A percentile compares a stretch with the other conserved stretches of the same genome.
Conservation (phyloP, 345 rosid species). For the Tarenaya hassleriana region DNA sequence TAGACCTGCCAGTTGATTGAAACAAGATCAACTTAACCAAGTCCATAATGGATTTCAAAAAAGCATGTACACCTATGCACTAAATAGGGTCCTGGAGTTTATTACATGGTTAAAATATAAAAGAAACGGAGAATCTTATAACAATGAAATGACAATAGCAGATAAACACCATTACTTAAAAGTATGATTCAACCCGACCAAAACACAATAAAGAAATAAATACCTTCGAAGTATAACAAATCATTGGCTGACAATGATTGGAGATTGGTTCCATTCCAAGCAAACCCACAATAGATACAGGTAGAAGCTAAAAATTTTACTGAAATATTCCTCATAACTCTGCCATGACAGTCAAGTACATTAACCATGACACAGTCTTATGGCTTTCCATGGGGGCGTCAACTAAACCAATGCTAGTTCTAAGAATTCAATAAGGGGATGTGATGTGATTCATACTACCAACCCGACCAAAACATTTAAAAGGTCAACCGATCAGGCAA, state of each 20-base stretch:
- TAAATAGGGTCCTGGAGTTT: background rate
- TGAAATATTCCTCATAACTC: background rate
- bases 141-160: no score
- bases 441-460: background rate
- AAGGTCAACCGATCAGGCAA: background rate
- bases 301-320: no score
- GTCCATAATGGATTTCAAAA: background rate
- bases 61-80: background rate
- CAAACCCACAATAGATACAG: no score
- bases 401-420: background rate
- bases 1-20: constrained; percentile 54
- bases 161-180: no score
- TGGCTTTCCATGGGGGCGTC: background rate
- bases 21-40: constrained; percentile 12
- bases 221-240: no score
- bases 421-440: background rate
- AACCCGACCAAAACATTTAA: background rate
- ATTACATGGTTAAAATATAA: no score
- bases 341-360: background rate
- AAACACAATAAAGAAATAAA: no score
- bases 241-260: no score
- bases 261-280: no score
- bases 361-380: background rate
- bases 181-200: no score
- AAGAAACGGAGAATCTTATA: no score